Conservation (phyloP, 2,329 filamentous ascomycete species). For the Epicoccum sorghinum region DNA sequence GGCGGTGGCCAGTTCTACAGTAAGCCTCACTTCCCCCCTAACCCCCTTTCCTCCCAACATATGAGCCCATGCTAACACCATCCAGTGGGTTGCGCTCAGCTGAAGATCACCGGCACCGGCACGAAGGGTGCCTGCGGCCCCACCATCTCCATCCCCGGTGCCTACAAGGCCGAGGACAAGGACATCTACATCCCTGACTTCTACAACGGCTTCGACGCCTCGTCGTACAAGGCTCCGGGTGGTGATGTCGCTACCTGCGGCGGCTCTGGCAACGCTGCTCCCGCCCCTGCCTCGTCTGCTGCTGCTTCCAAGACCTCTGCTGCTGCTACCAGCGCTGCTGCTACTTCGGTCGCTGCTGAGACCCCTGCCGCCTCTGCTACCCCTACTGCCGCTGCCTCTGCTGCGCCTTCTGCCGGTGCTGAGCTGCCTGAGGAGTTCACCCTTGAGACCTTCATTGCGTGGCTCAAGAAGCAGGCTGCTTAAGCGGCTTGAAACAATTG, state of each 20-base stretch:
- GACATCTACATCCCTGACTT: constrained; percentile 47
- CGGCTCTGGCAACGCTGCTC: constrained; percentile 23
- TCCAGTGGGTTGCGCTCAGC: constrained; percentile 47
- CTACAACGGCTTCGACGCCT: constrained; percentile 43
- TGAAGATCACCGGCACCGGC: constrained; percentile 51
- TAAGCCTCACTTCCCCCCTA: constrained; percentile 33
- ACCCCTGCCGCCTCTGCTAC: constrained; percentile 7
- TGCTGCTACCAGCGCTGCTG: constrained; percentile 25
- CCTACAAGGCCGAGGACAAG: constrained; percentile 36
- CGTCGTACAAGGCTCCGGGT: constrained; percentile 39
- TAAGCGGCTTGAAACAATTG: not conserved
- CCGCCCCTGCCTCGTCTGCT: constrained; percentile 13
- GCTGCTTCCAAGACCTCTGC: constrained; percentile 7
- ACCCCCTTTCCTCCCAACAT: constrained; percentile 13
- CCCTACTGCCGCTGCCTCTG: not conserved
- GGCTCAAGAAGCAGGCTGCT: constrained; percentile 29
- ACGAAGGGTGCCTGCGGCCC: constrained; percentile 46
- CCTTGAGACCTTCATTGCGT: constrained; percentile 31
- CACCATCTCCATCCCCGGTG: constrained; percentile 51
- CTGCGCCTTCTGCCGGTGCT: constrained; percentile 21
- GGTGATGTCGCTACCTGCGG: constrained; percentile 36
- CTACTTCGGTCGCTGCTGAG: constrained; percentile 19
- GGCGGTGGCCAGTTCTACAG: constrained; percentile 54
- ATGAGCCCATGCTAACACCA: not conserved
- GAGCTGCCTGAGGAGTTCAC: constrained; percentile 32